A percentile compares a stretch with the other conserved stretches of the same genome.
phyloP scores from a whole-genome alignment of 2,329 filamentous ascomycete species.

The Colletotrichum eremochloae region DNA sequence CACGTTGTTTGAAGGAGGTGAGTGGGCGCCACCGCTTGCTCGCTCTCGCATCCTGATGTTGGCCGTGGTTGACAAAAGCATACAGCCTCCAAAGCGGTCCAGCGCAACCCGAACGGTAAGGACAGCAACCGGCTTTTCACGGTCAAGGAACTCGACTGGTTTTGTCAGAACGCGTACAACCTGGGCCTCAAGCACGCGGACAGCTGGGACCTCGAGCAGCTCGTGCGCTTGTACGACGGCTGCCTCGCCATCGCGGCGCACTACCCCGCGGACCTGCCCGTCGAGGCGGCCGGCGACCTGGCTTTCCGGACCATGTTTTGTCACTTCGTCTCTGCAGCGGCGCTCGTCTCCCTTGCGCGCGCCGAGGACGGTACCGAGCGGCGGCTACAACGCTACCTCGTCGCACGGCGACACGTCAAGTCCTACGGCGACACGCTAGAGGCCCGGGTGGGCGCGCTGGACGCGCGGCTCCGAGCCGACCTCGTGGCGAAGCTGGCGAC shows the following conservation, averaged over 20 bases:
- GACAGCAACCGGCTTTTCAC: conserved; percentile 67
- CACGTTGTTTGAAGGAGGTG: conserved; percentile 61
- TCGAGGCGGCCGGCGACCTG: conserved; percentile 61
- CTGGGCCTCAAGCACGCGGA: conserved; percentile 73
- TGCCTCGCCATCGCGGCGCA: conserved; percentile 66
- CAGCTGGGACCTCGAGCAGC: conserved; percentile 64
- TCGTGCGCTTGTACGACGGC: conserved; percentile 68
- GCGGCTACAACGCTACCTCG: conserved; percentile 72
- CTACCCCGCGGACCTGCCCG: conserved; percentile 63
- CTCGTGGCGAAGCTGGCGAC: conserved; percentile 73
- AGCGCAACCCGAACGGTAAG: conserved; percentile 54
- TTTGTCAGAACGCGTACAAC: conserved; percentile 86
- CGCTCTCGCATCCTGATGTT: background rate
- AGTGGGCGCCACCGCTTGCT: background rate
- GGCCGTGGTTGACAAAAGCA: conserved; percentile 42
- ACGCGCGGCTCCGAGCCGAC: conserved; percentile 62
- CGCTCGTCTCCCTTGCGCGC: conserved; percentile 65
- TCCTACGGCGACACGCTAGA: conserved; percentile 66
- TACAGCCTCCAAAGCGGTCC: conserved; percentile 58
- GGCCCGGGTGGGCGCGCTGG: conserved; percentile 54
- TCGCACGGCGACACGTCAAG: conserved; percentile 70
- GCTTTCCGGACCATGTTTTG: conserved; percentile 75
- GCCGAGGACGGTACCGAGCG: conserved; percentile 62
- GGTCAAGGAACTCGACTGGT: conserved; percentile 81
- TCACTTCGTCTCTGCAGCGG: conserved; percentile 73